Percentiles rank a stretch among this genome's conserved stretches.
Evolutionary conservation across 257 asterid species (phyloP).

Genomic region (Echium plantagineum): DNA sequence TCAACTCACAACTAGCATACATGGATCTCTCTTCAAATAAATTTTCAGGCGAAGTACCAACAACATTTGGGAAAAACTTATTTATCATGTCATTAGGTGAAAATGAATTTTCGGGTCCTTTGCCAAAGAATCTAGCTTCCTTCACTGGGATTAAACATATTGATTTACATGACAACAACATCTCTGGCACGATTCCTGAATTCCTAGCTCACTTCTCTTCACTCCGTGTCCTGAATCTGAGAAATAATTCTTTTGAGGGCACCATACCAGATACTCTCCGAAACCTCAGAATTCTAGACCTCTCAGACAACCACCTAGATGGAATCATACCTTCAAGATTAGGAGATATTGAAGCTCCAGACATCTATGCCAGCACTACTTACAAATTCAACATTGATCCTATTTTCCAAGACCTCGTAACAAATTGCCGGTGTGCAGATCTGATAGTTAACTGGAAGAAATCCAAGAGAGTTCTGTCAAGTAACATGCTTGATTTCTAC

Average conservation of each 20-base stretch:
- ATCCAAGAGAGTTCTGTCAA: constrained; percentile 15
- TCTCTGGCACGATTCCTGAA: constrained; percentile 16
- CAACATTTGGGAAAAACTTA: constrained; percentile 6
- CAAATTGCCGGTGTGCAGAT: background rate
- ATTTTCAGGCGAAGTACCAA: background rate
- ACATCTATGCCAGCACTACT: constrained; percentile 3
- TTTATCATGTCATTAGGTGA: constrained; percentile 21
- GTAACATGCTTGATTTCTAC: constrained; percentile 12
- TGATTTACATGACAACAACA: constrained; percentile 21
- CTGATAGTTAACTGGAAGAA: constrained; percentile 20
- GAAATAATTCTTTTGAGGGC: constrained; percentile 27
- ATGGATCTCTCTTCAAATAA: background rate
- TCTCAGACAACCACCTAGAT: constrained; percentile 16
- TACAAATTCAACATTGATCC: constrained; percentile 5
- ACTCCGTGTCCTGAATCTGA: constrained; percentile 18
- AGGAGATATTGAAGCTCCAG: constrained; percentile 19
- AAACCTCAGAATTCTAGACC: constrained; percentile 19
- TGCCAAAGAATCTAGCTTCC: constrained; percentile 17
- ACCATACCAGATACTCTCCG: constrained; percentile 13
- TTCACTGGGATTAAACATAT: constrained; percentile 19
- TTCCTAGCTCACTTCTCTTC: constrained; percentile 14
- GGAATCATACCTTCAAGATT: constrained; percentile 18
- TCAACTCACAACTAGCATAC: background rate
- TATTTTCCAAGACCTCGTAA: constrained; percentile 12
- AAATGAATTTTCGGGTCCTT: constrained; percentile 19